phyloP scores from a whole-genome alignment of 108 stramenopile genomes.

The Seminavis robusta region DNA sequence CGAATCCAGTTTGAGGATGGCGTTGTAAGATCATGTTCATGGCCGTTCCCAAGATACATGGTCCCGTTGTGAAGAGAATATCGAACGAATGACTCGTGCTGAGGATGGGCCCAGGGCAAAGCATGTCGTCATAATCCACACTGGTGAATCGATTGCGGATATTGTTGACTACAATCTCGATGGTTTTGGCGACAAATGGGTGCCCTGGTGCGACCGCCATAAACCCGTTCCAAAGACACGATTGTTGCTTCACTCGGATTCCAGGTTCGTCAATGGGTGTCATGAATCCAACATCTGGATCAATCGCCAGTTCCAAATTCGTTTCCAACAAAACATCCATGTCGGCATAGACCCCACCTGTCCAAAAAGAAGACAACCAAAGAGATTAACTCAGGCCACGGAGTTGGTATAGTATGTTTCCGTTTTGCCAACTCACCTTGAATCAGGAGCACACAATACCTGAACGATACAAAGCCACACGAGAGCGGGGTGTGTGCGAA shows the following conservation, averaged over 20 bases:
- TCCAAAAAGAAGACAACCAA: too few relatives aligned
- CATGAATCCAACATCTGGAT: slow-evolving; percentile 59
- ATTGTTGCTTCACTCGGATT: slow-evolving; percentile 5
- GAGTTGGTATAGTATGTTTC: too few relatives aligned
- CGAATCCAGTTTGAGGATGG: slow-evolving; percentile 40
- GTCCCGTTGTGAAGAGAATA: slow-evolving; percentile 56
- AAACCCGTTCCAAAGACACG: slow-evolving; percentile 65
- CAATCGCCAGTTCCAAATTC: slow-evolving; percentile 49
- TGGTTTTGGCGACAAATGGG: slow-evolving; percentile 41
- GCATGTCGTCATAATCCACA: slow-evolving; percentile 60
- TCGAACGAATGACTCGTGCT: slow-evolving; percentile 31
- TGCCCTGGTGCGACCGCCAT: slow-evolving; percentile 62
- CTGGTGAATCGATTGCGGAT: slow-evolving; percentile 67
- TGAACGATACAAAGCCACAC: too few relatives aligned
- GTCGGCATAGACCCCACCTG: slow-evolving; percentile 64
- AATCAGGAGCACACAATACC: slow-evolving; percentile 64
- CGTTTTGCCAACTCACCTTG: too few relatives aligned
- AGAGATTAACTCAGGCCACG: too few relatives aligned
- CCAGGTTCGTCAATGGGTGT: slow-evolving; percentile 54
- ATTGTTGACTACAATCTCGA: slow-evolving; percentile 63
- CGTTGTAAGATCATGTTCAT: slow-evolving; percentile 51
- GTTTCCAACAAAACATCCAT: slow-evolving; percentile 64
- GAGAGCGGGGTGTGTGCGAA: too few relatives aligned
- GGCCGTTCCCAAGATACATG: slow-evolving; percentile 52
- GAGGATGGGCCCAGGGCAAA: slow-evolving; percentile 39